These are phyloP conservation scores for Haplographium delicatum DNA, from an alignment of 495 filamentous ascomycete genomes.

Conservation along the genomic window DNA sequence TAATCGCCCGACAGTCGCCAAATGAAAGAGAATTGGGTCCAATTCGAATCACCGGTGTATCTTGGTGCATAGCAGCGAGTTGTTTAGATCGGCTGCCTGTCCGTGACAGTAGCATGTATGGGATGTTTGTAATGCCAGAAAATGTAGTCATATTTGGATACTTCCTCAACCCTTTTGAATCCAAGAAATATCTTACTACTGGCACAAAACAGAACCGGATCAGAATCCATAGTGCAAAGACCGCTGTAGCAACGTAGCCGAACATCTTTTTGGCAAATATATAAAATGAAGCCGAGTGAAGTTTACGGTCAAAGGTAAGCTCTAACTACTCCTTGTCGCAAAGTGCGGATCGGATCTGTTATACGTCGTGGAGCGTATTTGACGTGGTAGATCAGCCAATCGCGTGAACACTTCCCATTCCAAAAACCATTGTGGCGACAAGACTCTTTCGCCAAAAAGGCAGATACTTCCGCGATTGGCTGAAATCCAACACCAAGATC, in stretches of 20 bases:
- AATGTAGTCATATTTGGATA: conserved; percentile 41
- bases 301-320: not conserved
- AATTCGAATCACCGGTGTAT: conserved; percentile 43
- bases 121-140: conserved; percentile 40
- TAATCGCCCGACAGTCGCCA: conserved; percentile 39
- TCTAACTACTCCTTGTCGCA: no score
- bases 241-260: conserved; percentile 6
- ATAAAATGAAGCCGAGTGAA: no score
- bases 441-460: not conserved
- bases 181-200: conserved; percentile 38
- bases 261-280: conserved; percentile 7
- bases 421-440: no score
- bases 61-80: conserved; percentile 37
- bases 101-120: conserved; percentile 40
- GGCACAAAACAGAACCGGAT: conserved; percentile 39
- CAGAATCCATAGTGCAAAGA: conserved; percentile 25
- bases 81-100: conserved; percentile 39
- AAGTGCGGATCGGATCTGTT: no score
- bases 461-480: not conserved
- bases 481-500: no score
- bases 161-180: conserved; percentile 45
- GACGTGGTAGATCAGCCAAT: no score
- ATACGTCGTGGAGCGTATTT: no score
- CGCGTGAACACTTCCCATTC: no score
- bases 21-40: conserved; percentile 50